Evolutionary conservation across 2,329 filamentous ascomycete genomes (phyloP).

Genomic region (Fusarium illudens): DNA sequence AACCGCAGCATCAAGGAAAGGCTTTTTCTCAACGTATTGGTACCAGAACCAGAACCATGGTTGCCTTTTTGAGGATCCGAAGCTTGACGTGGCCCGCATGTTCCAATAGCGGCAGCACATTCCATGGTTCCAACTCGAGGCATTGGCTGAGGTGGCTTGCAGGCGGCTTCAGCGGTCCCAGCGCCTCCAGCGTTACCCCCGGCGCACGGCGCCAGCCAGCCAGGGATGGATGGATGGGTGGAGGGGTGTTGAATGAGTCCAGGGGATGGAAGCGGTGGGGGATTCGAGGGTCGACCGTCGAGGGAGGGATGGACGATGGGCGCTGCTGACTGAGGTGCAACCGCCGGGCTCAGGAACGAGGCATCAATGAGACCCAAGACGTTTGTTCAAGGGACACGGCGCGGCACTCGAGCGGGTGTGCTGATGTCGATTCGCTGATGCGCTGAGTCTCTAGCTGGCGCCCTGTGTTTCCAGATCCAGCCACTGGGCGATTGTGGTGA

Average conservation of each 20-base stretch:
- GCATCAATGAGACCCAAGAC: constrained; percentile 18
- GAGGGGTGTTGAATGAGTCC: constrained; percentile 19
- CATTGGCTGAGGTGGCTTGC: constrained; percentile 42
- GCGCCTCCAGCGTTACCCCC: constrained; percentile 32
- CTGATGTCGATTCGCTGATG: not conserved
- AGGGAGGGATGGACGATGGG: not conserved
- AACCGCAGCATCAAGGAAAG: not conserved
- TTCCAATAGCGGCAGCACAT: constrained; percentile 41
- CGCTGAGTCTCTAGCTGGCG: not conserved
- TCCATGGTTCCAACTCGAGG: constrained; percentile 33
- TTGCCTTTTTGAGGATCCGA: constrained; percentile 2
- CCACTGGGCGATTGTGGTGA: constrained; percentile 1
- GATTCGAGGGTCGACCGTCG: not conserved
- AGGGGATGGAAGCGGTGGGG: constrained; percentile 25
- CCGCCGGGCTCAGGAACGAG: constrained; percentile 31
- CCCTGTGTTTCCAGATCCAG: not conserved
- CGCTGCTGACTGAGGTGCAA: not conserved
- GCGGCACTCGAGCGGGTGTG: not conserved
- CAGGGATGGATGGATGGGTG: constrained; percentile 11
- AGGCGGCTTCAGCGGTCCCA: constrained; percentile 37
- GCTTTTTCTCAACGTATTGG: not conserved
- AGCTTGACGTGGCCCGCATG: constrained; percentile 31
- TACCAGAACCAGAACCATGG: not conserved
- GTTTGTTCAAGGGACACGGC: constrained; percentile 12
- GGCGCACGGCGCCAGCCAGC: constrained; percentile 8